Base-by-base conservation (phyloP, 2,329 filamentous ascomycete species). In the Alternaria ventricosa region DNA sequence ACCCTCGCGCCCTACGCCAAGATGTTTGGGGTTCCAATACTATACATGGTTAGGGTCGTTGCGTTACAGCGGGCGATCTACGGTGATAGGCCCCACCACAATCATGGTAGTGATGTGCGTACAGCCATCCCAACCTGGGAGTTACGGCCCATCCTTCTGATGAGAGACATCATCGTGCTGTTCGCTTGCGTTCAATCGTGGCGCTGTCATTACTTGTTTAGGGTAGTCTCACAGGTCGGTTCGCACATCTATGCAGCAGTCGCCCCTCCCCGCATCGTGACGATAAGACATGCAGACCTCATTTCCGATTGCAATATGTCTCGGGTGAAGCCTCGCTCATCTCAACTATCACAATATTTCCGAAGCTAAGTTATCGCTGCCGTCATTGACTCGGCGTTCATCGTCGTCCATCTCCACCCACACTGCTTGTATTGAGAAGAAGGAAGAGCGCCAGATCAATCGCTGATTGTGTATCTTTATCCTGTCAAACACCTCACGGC, bases 21-120 rank as follows among this genome's bases (percentile, higher is more conserved):
- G 68, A 44, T 36, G 28, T 51, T 60, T 70, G 70, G 75, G 76
- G 76, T 66, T 75, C 66, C 45, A 53, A 77, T 78, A 79, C 77
- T 68, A 23, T 54, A 61, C 72, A 71, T 46, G 76, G 76, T 66
- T 72, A 71, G 55, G 66, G 66, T 69, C 74, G 30, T 75, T 50
- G 67, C 27, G 72, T 70, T 57, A 36, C 53, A 18, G 63, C 61
- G 62, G 69, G 20, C 63, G 61, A 71, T 70, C 64, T 69, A 62
- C 45, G 55, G 25, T 60, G 65, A 71, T 67, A 68, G 53, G 67
- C 69, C 67, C 69, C 68, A 68, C 67, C 67, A 67, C 64, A 43
- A 56, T 66, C 65, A 59, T 50, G 27, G 59, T 63, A 44, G 64
- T 71, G 62, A 59, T 61, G 60, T 68, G 64, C 65, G 66, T 66